Evolutionary conservation across 2,329 filamentous ascomycete species (phyloP).

Genomic region (Neopestalotiopsis rosae): DNA sequence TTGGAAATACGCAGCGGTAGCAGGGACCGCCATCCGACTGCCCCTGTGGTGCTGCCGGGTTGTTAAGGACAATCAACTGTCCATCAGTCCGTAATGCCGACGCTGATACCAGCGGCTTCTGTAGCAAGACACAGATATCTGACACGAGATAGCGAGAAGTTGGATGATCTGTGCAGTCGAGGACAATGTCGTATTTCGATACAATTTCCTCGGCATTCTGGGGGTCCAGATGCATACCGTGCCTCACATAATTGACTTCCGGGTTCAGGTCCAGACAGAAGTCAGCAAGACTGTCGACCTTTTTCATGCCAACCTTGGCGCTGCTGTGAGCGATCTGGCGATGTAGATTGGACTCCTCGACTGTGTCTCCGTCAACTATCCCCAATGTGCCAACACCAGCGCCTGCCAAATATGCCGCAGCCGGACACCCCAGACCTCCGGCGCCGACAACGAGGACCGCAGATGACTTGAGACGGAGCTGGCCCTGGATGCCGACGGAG

Average conservation of each 20-base stretch:
- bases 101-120: conserved; percentile 84
- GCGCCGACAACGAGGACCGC: conserved; percentile 83
- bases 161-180: conserved; percentile 96
- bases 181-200: conserved; percentile 76
- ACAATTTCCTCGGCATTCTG: conserved; percentile 72
- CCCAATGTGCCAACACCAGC: conserved; percentile 86
- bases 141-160: conserved; percentile 91
- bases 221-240: conserved; percentile 70
- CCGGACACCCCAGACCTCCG: conserved; percentile 90
- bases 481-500: conserved; percentile 78
- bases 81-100: conserved; percentile 89
- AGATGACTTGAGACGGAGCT: conserved; percentile 73
- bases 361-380: conserved; percentile 84
- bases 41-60: conserved; percentile 69
- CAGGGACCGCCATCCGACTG: conserved; percentile 74
- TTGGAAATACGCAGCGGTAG: conserved; percentile 92
- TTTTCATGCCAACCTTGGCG: conserved; percentile 72
- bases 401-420: conserved; percentile 89
- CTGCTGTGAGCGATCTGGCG: conserved; percentile 85
- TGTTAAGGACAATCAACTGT: conserved; percentile 87
- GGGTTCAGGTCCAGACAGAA: conserved; percentile 71
- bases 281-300: conserved; percentile 77
- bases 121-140: conserved; percentile 81
- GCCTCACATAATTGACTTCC: conserved; percentile 65
- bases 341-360: conserved; percentile 91